These are phyloP conservation scores for Begonia fuchsioides DNA, from an alignment of 306 rosid species.

Conservation along the genomic window DNA sequence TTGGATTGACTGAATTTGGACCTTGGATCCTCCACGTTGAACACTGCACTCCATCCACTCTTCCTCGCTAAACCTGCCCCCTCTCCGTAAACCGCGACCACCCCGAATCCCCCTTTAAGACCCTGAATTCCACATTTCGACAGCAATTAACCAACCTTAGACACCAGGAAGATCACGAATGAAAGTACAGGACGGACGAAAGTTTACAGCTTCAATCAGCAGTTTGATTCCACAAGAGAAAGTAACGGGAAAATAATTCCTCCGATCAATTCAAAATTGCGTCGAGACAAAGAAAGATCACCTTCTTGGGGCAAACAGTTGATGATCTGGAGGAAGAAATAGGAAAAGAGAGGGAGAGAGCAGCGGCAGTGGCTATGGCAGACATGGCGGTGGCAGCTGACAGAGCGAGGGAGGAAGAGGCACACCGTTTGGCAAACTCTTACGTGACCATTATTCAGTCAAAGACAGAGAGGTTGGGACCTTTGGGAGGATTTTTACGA, in stretches of 20 bases:
- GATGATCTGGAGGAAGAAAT: slow-evolving; percentile 31
- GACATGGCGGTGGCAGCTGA: slow-evolving; percentile 46
- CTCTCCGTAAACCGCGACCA: slow-evolving; percentile 65
- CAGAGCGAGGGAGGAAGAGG: too few species aligned
- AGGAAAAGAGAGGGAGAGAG: slow-evolving; percentile 61
- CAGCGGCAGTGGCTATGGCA: slow-evolving; percentile 70
- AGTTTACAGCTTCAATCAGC: too few species aligned
- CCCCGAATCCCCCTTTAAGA: slow-evolving; percentile 51
- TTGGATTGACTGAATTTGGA: slow-evolving; percentile 45
- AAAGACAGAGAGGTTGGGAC: slow-evolving; percentile 5
- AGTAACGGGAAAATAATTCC: too few species aligned
- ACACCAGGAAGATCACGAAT: too few species aligned
- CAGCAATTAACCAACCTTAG: too few species aligned
- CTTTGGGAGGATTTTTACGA: slow-evolving; percentile 29
- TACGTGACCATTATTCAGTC: too few species aligned
- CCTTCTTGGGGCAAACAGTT: slow-evolving; percentile 50
- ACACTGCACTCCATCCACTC: slow-evolving; percentile 63
- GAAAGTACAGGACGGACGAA: too few species aligned
- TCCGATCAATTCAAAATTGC: too few species aligned
- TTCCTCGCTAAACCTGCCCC: slow-evolving; percentile 43
- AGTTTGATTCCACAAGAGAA: too few species aligned
- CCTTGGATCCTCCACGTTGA: slow-evolving; percentile 95
- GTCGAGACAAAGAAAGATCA: too few species aligned
- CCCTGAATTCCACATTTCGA: slow-evolving; percentile 38
- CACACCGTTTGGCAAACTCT: too few species aligned